Evolutionary conservation across 2,329 filamentous ascomycete species (phyloP), one percentile per base, ranked within the genome.

Genomic region (Botrytis cinerea): DNA sequence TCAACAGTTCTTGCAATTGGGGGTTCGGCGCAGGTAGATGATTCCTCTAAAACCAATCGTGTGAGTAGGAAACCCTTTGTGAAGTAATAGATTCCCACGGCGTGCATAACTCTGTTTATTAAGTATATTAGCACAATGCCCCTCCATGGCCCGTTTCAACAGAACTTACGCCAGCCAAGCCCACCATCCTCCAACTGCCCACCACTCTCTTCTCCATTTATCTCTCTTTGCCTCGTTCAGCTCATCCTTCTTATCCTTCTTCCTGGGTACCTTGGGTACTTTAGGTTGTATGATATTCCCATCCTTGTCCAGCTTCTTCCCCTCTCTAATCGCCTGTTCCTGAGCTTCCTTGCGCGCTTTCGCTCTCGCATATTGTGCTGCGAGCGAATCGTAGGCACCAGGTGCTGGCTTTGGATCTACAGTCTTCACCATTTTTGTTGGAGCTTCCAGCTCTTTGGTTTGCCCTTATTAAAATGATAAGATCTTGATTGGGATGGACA

Each of bases 11-110:
- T 76, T 48, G 88, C 86, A 74, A 92, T 88, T 6, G 96, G 95
- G 68, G 93, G 90, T 60, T 85, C 82, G 18, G 85, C 84, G 82
- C 93, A 96, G 73, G 86, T 86, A 20, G 93, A 94, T 81, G 91
- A 92, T 79, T 94, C 89, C 75, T 94, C 91, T 73, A 96, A 86
- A 70, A 95, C 91, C 75, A 94, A 84, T 74, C 96, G 90, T 73
- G 95, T 97, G 76, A 99, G 88, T 75, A 99, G 89, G 83, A 99
- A 99, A 54, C 96, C 96, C 81, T 92, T 94, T 40, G 94, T 97
- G 84, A 99, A 99, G 81, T 98, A 92, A 81, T 92, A 93, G 79
- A 98, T 91, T 74, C 94, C 95, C 51, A 92, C 85, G 63, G 88
- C 86, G 81, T 99, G 96, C 59, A 98, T 87, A 70, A 78, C 78